phyloP scores from a whole-genome alignment of 768 basidiomycete genomes.

The Lanmaoa rubissima region DNA sequence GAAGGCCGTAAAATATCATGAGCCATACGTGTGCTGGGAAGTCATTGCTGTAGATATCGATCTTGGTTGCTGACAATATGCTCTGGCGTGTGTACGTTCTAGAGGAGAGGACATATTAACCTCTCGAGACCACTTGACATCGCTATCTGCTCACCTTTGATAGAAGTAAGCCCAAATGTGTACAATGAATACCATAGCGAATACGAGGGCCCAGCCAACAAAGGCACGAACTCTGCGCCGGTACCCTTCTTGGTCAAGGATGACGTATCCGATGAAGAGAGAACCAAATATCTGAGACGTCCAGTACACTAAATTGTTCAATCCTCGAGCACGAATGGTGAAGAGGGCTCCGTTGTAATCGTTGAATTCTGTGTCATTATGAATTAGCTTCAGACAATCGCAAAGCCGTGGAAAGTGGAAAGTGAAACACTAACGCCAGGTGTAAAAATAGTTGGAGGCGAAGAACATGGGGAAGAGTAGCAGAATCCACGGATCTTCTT shows the following conservation, averaged over 20 bases:
- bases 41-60: constrained; percentile 56
- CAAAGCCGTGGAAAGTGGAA: not conserved
- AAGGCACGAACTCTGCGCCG: constrained; percentile 70
- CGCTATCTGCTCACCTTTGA: constrained; percentile 50
- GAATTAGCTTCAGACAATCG: not conserved
- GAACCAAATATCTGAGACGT: constrained; percentile 75
- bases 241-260: constrained; percentile 60
- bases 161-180: constrained; percentile 81
- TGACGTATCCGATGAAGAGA: constrained; percentile 57
- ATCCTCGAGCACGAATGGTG: constrained; percentile 73
- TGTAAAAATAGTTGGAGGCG: constrained; percentile 81
- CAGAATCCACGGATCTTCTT: constrained; percentile 68
- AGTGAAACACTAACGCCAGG: constrained; percentile 60
- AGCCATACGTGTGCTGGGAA: constrained; percentile 62
- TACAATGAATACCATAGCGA: constrained; percentile 63
- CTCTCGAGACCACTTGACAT: not conserved
- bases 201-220: constrained; percentile 62
- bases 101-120: too few relatives aligned
- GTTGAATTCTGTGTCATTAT: constrained; percentile 61
- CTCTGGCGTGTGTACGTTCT: constrained; percentile 57
- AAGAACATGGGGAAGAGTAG: constrained; percentile 85
- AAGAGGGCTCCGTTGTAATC: constrained; percentile 77
- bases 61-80: constrained; percentile 36
- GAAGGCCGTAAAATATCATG: constrained; percentile 70
- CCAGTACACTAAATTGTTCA: constrained; percentile 84